These are phyloP conservation scores for Parathielavia hyrcaniae DNA, from an alignment of 495 filamentous ascomycete species.

Conservation along the genomic window DNA sequence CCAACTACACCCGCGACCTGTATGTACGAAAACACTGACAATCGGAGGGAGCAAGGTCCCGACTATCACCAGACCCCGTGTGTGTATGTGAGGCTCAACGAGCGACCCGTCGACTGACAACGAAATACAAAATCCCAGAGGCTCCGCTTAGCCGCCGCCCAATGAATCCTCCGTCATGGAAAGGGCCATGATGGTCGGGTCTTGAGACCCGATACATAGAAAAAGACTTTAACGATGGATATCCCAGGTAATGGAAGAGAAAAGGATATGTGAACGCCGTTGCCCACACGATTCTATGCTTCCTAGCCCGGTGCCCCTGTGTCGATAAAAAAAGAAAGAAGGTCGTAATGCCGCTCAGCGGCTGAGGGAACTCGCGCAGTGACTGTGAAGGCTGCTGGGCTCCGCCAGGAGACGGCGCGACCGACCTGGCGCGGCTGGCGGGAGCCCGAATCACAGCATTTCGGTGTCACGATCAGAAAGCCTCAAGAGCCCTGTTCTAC, in stretches of 20 bases:
- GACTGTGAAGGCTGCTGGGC: no score
- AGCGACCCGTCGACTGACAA: neutral
- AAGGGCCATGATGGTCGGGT: neutral
- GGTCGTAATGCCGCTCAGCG: neutral
- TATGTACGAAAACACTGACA: conserved; percentile 1
- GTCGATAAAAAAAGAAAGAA: neutral
- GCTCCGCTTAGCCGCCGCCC: neutral
- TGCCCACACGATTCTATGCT: conserved; percentile 11
- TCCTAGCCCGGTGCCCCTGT: conserved; percentile 1
- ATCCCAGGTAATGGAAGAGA: conserved; percentile 8
- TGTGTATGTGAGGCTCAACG: neutral
- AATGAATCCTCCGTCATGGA: neutral
- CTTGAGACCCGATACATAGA: neutral
- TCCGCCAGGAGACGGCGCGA: no score
- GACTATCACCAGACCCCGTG: neutral
- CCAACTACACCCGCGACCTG: neutral
- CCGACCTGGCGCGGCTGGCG: no score
- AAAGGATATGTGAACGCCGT: conserved; percentile 6
- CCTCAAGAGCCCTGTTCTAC: conserved; percentile 33
- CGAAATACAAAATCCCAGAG: neutral
- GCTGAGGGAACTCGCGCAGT: no score
- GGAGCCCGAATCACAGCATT: neutral
- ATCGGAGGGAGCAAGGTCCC: neutral
- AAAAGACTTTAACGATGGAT: conserved; percentile 13
- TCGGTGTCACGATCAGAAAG: neutral